Conservation (phyloP, 495 filamentous ascomycete species). For the Podospora sp. region DNA sequence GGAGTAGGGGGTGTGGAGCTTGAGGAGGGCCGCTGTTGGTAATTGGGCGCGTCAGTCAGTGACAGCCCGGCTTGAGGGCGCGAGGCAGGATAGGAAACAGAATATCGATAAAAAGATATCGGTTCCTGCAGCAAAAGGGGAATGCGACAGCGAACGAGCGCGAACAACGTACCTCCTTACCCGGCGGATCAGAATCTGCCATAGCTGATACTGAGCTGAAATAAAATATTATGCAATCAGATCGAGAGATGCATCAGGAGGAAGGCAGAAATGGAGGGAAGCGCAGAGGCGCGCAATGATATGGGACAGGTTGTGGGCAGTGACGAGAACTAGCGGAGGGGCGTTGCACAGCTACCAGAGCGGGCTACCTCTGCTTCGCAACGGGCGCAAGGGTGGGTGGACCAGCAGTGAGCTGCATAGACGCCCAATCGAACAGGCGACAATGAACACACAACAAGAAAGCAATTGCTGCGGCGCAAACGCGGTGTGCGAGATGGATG, state of each 20-base stretch:
- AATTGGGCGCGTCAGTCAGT: not conserved
- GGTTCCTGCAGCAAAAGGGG: not conserved
- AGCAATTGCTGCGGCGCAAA: not conserved
- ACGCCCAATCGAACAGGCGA: not conserved
- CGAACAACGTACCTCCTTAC: conserved; percentile 13
- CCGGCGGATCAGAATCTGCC: conserved; percentile 15
- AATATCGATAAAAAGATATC: not conserved
- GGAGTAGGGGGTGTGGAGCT: conserved; percentile 26
- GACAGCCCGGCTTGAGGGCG: not conserved
- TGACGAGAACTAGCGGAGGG: not conserved
- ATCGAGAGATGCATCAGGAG: not conserved
- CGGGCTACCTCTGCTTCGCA: not conserved
- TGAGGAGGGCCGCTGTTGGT: not conserved
- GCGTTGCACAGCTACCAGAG: not conserved
- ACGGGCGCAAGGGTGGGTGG: not conserved
- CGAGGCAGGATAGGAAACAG: not conserved
- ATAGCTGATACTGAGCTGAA: not conserved
- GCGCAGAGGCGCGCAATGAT: not conserved
- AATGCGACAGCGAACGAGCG: not conserved
- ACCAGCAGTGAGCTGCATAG: not conserved
- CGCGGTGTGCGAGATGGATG: not conserved
- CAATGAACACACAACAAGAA: not conserved
- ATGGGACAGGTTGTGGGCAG: not conserved
- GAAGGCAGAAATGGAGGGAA: not conserved
- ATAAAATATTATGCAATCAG: not conserved